A percentile compares a stretch with the other conserved stretches of the same genome.
These are phyloP conservation scores for Vaccinium corymbosum DNA, from an alignment of 148 eudicot species.

Conservation along the genomic window DNA sequence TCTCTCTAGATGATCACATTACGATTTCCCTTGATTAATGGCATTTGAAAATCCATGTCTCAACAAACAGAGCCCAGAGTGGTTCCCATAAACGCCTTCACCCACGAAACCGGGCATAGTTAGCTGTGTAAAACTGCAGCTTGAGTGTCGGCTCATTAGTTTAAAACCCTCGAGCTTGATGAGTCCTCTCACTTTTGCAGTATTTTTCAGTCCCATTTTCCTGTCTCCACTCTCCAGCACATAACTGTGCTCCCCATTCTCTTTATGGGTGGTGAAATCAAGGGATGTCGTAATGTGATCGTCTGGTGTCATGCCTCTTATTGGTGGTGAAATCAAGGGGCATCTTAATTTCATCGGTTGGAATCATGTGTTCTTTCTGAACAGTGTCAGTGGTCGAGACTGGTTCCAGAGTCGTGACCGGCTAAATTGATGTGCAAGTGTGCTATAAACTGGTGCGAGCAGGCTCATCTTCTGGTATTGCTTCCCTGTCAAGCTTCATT, in stretches of 20 bases:
- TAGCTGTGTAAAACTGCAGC: too few species aligned
- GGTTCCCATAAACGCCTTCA: too few species aligned
- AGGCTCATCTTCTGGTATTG: background rate
- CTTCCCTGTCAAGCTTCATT: background rate
- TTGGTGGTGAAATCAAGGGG: background rate
- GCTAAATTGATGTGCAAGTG: background rate
- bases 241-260: background rate
- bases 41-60: too few species aligned
- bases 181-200: background rate
- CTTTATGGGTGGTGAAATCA: background rate
- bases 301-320: background rate
- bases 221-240: background rate
- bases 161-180: background rate
- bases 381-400: too few species aligned
- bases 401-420: background rate
- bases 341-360: background rate
- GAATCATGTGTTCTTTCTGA: background rate
- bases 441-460: background rate
- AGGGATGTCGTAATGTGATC: background rate
- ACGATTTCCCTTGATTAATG: too few species aligned
- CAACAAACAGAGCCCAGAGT: too few species aligned
- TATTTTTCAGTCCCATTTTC: background rate
- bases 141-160: too few species aligned
- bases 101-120: too few species aligned
- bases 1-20: too few species aligned